Percentiles rank a stretch among this genome's conserved stretches.
phyloP scores from a whole-genome alignment of 352 stramenopile species.

The Pythium aristosporum region DNA sequence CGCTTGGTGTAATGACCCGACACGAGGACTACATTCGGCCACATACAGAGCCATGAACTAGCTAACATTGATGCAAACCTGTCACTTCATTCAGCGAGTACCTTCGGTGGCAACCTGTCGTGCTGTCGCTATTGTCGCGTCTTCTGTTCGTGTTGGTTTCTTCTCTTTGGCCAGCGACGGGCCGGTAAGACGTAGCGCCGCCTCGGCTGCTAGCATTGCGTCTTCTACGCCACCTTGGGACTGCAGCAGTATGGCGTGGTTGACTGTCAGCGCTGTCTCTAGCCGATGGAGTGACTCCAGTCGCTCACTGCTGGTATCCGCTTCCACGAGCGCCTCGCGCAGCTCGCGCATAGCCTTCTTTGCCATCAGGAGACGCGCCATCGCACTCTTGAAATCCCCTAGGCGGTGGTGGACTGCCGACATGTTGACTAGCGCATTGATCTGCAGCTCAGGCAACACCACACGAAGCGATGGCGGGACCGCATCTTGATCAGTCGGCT shows the following conservation, averaged over 20 bases:
- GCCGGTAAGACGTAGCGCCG: slow-evolving; percentile 27
- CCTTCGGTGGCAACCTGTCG: slow-evolving; percentile 11
- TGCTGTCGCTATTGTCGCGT: background rate
- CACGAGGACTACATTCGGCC: slow-evolving; percentile 9
- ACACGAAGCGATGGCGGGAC: slow-evolving; percentile 21
- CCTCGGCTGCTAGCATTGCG: slow-evolving; percentile 31
- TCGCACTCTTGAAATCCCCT: slow-evolving; percentile 33
- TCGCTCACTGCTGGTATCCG: background rate
- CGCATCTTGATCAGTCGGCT: background rate
- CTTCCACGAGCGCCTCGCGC: background rate
- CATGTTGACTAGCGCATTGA: slow-evolving; percentile 43
- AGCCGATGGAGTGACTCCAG: slow-evolving; percentile 8
- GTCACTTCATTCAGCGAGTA: background rate
- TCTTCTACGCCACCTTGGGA: slow-evolving; percentile 34
- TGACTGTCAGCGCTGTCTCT: slow-evolving; percentile 35
- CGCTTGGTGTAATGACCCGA: slow-evolving; percentile 1
- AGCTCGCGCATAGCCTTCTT: slow-evolving; percentile 29
- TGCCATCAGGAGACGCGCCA: slow-evolving; percentile 38
- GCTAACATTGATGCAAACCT: background rate
- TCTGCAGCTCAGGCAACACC: slow-evolving; percentile 27
- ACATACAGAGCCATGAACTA: background rate
- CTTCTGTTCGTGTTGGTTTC: slow-evolving; percentile 6
- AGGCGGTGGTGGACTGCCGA: slow-evolving; percentile 34
- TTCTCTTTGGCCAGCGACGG: background rate
- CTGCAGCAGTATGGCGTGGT: slow-evolving; percentile 50